Base-by-base conservation (phyloP, 768 basidiomycete genomes). In the Ephemerocybe angulata region DNA sequence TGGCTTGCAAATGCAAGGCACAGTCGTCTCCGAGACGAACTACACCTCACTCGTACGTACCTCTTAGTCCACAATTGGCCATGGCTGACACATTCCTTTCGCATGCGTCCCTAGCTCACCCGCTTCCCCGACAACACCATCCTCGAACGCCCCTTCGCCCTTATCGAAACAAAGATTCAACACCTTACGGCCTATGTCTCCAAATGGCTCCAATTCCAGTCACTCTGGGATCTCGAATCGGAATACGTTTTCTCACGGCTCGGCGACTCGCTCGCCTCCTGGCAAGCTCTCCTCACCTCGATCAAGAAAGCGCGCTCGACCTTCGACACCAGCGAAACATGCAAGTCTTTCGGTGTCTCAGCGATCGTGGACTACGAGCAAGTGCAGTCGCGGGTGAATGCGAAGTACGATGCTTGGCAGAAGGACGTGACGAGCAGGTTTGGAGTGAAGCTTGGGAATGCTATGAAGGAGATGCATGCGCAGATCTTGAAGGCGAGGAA, bases 151-250 rank as follows among this genome's bases (percentile, higher is more conserved):
- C 93, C 96, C 0, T 93, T 99, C 69, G 70, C 81, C 0, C 77
- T 97, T 24, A 87, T 99, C 63, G 94, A 98, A 70, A 75, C 71
- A 61, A 97, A 97, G 71, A 86, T 94, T 15, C 87, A 88, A 54
- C 85, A 91, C 57, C 80, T 99, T 52, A 86, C 81, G 62, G 87
- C 88, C 43, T 99, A 99, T 70, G 93, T 98, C 48, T 90, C 80
- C 56, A 97, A 97, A 74, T 99, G 97, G 97, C 82, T 98, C 0
- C 95, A 96, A 65, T 98, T 99, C 82, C 97, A 98, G 71, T 96
- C 96, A 0, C 78, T 98, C 0, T 98, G 96, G 97, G 97, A 99
- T 67, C 84, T 98, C 38, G 94, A 98, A 71, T 83, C 95, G 27
- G 96, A 98, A 79, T 89, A 90, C 65, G 95, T 99, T 31, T 98